Base-by-base conservation (phyloP, 805 yeast species). In the Candida taoyuanica region DNA sequence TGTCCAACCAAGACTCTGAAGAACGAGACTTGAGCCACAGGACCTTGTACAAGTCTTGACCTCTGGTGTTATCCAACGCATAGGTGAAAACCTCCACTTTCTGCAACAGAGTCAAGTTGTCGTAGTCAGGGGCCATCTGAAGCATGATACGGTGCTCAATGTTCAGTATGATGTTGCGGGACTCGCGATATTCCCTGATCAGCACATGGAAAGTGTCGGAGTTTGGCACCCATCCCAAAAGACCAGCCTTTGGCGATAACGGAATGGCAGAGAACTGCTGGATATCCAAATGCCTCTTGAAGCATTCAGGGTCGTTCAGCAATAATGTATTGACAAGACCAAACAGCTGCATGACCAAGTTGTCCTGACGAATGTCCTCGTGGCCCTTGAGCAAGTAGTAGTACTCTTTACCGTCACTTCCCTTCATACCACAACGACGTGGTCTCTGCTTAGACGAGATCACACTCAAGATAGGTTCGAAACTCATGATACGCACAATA, bases 111-210 rank as follows among this genome's bases (percentile, higher is more conserved):
- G 97, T 88, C 58, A 93, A 67, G 44, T 78, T 83, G 49, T 93
- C 98, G 62, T 85, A 93, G 58, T 89, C 70, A 2, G 97, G 97
- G 0, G 98, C 96, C 98, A 91, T 91, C 59, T 91, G 98, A 27
- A 87, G 64, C 96, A 91, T 89, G 39, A 91, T 85, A 47, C 97
- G 73, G 58, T 91, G 97, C 60, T 91, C 98, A 51, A 91, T 86
- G 58, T 91, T 91, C 47, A 91, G 65, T 44, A 91, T 71, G 32
- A 89, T 85, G 67, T 87, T 89, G 42, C 96, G 74, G 7, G 91
- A 82, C 49, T 88, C 97, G 52, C 99, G 76, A 58, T 89, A 88
- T 51, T 91, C 98, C 44, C 88, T 75, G 38, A 93, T 91, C 46
- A 93, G 70, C 6, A 82, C 89, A 60, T 93, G 98, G 76, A 93